Evolutionary conservation across 371 early-diverging fungal genomes (phyloP).

Genomic region (Mortierella sp.): DNA sequence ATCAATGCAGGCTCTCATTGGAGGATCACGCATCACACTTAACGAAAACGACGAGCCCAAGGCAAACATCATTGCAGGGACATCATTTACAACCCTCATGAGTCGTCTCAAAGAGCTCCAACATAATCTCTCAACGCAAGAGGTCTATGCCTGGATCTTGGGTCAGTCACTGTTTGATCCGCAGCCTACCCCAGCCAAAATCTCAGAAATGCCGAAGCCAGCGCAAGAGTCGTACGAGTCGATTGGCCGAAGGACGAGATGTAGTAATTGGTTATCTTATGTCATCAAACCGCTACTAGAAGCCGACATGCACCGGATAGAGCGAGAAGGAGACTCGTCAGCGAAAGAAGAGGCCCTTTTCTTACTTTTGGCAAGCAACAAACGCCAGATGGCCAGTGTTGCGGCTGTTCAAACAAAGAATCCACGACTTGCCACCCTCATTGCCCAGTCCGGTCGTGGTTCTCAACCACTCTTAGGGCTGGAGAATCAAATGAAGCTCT

Average conservation of each 20-base stretch:
- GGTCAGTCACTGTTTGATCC: conserved; percentile 58
- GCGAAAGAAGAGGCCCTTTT: conserved; percentile 63
- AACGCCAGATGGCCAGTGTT: conserved; percentile 67
- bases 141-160: conserved; percentile 65
- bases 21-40: conserved; percentile 35
- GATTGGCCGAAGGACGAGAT: conserved; percentile 49
- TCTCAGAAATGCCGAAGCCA: conserved; percentile 14
- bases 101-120: conserved; percentile 29
- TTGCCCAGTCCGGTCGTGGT: conserved; percentile 74
- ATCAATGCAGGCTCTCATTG: conserved; percentile 43
- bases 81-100: conserved; percentile 43
- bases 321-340: conserved; percentile 34
- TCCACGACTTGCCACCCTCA: conserved; percentile 75
- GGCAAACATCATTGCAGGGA: conserved; percentile 31
- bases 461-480: conserved; percentile 62
- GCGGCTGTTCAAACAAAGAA: conserved; percentile 66
- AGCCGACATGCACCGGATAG: conserved; percentile 37
- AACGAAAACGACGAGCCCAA: conserved; percentile 44
- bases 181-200: conserved; percentile 27
- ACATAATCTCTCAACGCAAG: conserved; percentile 44
- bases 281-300: conserved; percentile 59
- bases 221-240: conserved; percentile 38
- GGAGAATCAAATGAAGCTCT: conserved; percentile 64
- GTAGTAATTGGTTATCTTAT: conserved; percentile 52
- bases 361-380: conserved; percentile 63